Conservation (phyloP, 768 basidiomycete species). For the Hericium alpestre region DNA sequence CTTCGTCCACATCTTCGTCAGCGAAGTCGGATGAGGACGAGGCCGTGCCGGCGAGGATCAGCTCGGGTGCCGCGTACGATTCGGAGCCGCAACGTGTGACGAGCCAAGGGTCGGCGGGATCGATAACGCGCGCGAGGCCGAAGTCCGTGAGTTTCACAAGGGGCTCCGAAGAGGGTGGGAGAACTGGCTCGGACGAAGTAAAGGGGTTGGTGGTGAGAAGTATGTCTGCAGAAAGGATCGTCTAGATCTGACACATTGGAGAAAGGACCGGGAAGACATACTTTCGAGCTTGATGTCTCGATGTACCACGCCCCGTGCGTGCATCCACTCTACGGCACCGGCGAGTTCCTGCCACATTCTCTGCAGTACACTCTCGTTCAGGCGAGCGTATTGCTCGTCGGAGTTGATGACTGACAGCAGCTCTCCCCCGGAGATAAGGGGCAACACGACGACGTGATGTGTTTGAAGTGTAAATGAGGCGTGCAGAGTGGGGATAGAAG, state of each 20-base stretch:
- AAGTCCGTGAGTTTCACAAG: slow-evolving; percentile 83
- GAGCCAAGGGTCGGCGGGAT: slow-evolving; percentile 49
- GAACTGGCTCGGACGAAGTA: slow-evolving; percentile 23
- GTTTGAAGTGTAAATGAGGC: slow-evolving; percentile 55
- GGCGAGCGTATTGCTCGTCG: slow-evolving; percentile 26
- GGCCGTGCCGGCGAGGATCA: slow-evolving; percentile 32
- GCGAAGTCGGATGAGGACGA: background rate
- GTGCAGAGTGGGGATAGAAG: slow-evolving; percentile 61
- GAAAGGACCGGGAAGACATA: slow-evolving; percentile 4
- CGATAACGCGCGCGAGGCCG: slow-evolving; percentile 78
- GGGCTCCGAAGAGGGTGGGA: slow-evolving; percentile 29
- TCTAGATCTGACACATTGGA: background rate
- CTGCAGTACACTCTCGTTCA: slow-evolving; percentile 40
- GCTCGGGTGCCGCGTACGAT: slow-evolving; percentile 76
- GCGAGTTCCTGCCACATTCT: slow-evolving; percentile 71
- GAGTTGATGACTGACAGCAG: slow-evolving; percentile 65
- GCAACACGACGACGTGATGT: slow-evolving; percentile 72
- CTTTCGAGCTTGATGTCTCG: slow-evolving; percentile 86
- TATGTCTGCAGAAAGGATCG: slow-evolving; percentile 41
- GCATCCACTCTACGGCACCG: slow-evolving; percentile 80
- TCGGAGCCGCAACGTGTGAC: slow-evolving; percentile 81
- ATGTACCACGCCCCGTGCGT: slow-evolving; percentile 75
- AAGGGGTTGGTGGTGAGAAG: slow-evolving; percentile 49
- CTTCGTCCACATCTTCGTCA: background rate
- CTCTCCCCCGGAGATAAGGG: slow-evolving; percentile 70